Evolutionary conservation across 108 stramenopile genomes (phyloP).

Genomic region (Nitzschia putrida): DNA sequence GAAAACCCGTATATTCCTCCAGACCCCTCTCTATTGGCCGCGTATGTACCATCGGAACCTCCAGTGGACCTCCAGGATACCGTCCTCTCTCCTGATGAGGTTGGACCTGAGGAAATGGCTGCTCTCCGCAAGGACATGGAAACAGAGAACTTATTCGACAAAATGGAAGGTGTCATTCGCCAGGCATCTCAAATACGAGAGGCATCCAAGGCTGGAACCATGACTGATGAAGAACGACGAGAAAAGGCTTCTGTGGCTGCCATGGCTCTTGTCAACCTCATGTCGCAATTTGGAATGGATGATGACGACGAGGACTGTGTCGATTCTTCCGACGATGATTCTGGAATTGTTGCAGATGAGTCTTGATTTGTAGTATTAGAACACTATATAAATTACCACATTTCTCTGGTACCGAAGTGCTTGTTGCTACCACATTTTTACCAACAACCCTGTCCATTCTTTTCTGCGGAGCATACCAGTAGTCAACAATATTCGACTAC

Average conservation of each 20-base stretch:
- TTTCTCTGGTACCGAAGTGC: no score
- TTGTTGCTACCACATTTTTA: no score
- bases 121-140: constrained; percentile 19
- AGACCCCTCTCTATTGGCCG: constrained; percentile 21
- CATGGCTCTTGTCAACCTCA: constrained; percentile 69
- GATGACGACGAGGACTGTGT: constrained; percentile 53
- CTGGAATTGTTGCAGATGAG: constrained; percentile 3
- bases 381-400: no score
- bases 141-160: constrained; percentile 52
- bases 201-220: constrained; percentile 52
- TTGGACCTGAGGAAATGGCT: constrained; percentile 22
- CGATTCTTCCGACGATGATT: constrained; percentile 29
- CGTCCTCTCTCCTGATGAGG: not conserved
- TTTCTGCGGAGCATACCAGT: no score
- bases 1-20: constrained; percentile 35
- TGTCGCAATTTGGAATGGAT: constrained; percentile 69
- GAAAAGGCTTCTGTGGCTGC: constrained; percentile 76
- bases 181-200: constrained; percentile 72
- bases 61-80: not conserved
- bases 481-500: no score
- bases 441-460: no score
- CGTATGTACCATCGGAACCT: not conserved
- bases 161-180: constrained; percentile 64
- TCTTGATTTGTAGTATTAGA: not conserved
- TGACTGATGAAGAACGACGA: constrained; percentile 78